Evolutionary conservation across 805 yeast species (phyloP), one percentile per base, ranked within the genome.

Genomic region (Monosporozyma unispora): DNA sequence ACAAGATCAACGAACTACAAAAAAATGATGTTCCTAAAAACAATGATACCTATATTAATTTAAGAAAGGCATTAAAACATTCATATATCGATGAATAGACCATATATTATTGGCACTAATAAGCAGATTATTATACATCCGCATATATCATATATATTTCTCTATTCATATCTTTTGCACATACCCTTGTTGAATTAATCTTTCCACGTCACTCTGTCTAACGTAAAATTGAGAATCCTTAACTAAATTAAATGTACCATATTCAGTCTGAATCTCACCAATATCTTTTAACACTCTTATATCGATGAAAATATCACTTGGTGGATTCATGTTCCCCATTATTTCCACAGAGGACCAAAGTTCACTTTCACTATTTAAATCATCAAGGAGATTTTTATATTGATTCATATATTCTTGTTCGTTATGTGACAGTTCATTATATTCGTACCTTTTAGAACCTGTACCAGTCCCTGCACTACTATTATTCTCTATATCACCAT

Each of bases 251-350:
- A 93, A 89, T 3, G 88, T 96, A 21, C 97, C 99, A 59, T 91
- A 91, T 64, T 91, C 99, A 0, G 99, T 93, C 62, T 90, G 96
- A 33, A 91, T 88, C 62, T 93, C 98, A 1, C 99, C 99, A 0
- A 96, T 97, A 59, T 91, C 95, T 63, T 85, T 85, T 47, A 91
- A 68, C 7, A 91, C 98, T 50, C 99, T 72, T 4, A 93, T 98
- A 60, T 91, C 99, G 9, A 91, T 86, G 58, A 91, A 93, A 27
- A 93, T 85, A 56, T 88, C 95, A 35, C 77, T 78, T 1, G 99
- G 98, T 0, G 99, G 99, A 21, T 78, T 86, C 56, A 93, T 62
- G n/a, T 87, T 80, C 0, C 97, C 98, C 27, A 91, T 79, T 23
- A 93, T 69, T 60, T 93, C 99, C 16, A 91, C 69, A 55, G 89